A percentile compares a stretch with the other conserved stretches of the same genome.
Evolutionary conservation across 176 grass and related monocot genomes (phyloP).

Genomic region (Areca catechu): DNA sequence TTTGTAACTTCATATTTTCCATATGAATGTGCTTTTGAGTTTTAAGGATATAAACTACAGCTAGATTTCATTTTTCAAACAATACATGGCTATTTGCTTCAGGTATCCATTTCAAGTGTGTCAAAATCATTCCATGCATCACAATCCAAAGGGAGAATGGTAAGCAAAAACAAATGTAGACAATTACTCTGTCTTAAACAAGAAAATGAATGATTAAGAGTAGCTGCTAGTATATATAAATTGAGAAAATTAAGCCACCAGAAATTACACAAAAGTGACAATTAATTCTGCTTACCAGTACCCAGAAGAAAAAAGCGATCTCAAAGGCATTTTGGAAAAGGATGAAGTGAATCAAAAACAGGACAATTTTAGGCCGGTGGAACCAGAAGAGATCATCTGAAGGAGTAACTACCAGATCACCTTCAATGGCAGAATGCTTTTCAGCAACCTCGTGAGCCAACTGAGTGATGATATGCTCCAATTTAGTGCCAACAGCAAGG

Average conservation of each 20-base stretch:
- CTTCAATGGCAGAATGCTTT: conserved; percentile 39
- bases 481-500: conserved; percentile 54
- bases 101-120: too few species aligned
- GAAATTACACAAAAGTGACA: neutral
- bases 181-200: too few species aligned
- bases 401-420: conserved; percentile 50
- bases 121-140: too few species aligned
- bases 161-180: too few species aligned
- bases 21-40: neutral
- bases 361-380: conserved; percentile 44
- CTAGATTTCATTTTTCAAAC: too few species aligned
- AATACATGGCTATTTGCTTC: too few species aligned
- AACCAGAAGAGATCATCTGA: conserved; percentile 84
- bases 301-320: conserved; percentile 78
- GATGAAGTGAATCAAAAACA: conserved; percentile 67
- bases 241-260: neutral
- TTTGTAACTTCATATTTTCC: too few species aligned
- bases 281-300: conserved; percentile 38
- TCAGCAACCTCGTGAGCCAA: conserved; percentile 63
- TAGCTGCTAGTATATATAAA: neutral
- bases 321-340: conserved; percentile 82
- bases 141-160: too few species aligned
- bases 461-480: conserved; percentile 81
- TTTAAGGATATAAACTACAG: too few species aligned
- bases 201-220: too few species aligned